Evolutionary conservation across 768 basidiomycete species (phyloP), one percentile per base, ranked within the genome.

Genomic region (Pleurotus platypus): DNA sequence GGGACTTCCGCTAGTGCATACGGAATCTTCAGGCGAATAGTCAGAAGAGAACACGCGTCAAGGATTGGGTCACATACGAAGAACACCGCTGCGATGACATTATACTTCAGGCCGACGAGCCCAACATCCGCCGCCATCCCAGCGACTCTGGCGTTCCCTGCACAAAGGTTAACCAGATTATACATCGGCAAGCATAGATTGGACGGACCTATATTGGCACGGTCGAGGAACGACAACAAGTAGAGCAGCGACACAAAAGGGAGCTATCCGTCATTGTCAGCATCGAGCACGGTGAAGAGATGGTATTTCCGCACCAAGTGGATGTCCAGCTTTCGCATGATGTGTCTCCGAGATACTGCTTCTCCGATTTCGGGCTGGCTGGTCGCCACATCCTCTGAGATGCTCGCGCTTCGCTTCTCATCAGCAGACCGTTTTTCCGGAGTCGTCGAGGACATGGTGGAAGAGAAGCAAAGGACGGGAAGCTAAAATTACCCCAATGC

Each of bases 141-240:
- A 6, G 79, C 78, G 22, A 82, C 71, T 58, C 64, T 63, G 13
- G 75, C 75, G 60, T 77, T 76, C 47, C 75, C 75, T 76, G 27
- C 20, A 50, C 12, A 20, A 18, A 22, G 27, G n/a, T 24, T 20
- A 22, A 20, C 2, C 51, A 16, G 2, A 16, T 22, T 7, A 56
- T n/a, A 55, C 43, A 46, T 39, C 27, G 15, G 7, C 39, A n/a
- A 12, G 48, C 49, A 30, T n/a, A 43, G 13, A 5, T 18, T 13
- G 22, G 7, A 51, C 27, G 6, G 18, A 54, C 51, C 51, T 6
- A 54, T 54, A 24, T 54, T 54, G 18, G 38, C 39, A 20, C 51
- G 39, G n/a, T 54, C 51, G 38, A 54, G 51, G 51, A 54, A 54
- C 11, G 51, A 54, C 15, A 54, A 24, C 39, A 54, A 39, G 39